phyloP scores from a whole-genome alignment of 306 rosid species.

The Castanea crenata region DNA sequence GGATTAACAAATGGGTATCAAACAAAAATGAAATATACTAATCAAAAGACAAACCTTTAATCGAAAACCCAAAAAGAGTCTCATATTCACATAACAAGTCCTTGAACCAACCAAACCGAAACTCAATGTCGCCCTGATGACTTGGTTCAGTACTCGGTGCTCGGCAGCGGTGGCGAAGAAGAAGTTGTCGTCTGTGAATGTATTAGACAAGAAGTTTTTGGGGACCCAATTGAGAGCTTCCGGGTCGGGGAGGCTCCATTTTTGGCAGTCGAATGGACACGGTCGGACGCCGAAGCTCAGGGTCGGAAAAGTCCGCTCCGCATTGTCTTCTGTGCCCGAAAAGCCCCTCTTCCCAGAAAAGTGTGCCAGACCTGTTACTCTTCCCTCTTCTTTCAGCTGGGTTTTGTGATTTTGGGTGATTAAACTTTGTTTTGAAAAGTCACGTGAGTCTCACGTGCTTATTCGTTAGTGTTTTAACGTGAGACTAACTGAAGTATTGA shows the following conservation, averaged over 20 bases:
- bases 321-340: slow-evolving; percentile 79
- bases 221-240: slow-evolving; percentile 61
- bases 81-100: slow-evolving; percentile 30
- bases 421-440: no score
- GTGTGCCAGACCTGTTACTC: no score
- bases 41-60: no score
- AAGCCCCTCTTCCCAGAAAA: slow-evolving; percentile 42
- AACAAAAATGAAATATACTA: not conserved
- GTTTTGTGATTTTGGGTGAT: no score
- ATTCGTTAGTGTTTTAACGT: no score
- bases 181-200: slow-evolving; percentile 13
- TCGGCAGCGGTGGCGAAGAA: slow-evolving; percentile 23
- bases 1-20: not conserved
- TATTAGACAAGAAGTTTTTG: slow-evolving; percentile 41
- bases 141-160: slow-evolving; percentile 27
- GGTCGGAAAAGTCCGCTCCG: slow-evolving; percentile 53
- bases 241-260: slow-evolving; percentile 55
- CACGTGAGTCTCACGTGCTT: no score
- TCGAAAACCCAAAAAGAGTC: not conserved
- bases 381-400: no score
- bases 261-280: slow-evolving; percentile 75
- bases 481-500: no score
- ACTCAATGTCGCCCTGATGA: slow-evolving; percentile 38
- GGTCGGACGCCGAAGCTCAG: slow-evolving; percentile 68
- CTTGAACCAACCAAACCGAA: slow-evolving; percentile 12